A percentile compares a stretch with the other conserved stretches of the same genome.
Evolutionary conservation across 2,329 filamentous ascomycete species (phyloP).

Genomic region (Neopestalotiopsis rosae): DNA sequence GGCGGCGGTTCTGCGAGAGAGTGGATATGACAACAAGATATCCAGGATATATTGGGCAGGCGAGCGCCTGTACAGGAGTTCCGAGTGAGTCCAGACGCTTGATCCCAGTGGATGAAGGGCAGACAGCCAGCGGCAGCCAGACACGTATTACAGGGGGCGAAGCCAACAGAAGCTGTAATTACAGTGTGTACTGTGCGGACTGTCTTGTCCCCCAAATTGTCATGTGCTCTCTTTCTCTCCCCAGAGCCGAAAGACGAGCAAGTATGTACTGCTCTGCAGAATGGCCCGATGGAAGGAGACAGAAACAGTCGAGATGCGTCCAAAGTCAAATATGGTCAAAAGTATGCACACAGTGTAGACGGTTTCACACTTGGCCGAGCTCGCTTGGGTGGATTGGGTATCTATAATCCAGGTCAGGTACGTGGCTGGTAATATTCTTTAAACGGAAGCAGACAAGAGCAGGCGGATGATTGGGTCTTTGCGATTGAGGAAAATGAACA

Average conservation of each 20-base stretch:
- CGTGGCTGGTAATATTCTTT: too few relatives aligned
- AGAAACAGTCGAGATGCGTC: too few relatives aligned
- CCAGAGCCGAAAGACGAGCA: too few relatives aligned
- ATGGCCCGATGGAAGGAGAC: too few relatives aligned
- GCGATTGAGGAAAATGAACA: too few relatives aligned
- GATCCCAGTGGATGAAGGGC: neutral
- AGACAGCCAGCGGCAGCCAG: neutral
- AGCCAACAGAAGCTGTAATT: neutral
- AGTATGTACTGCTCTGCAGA: neutral
- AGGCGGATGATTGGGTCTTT: too few relatives aligned
- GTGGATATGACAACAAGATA: constrained; percentile 7
- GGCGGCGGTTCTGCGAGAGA: constrained; percentile 2
- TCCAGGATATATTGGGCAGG: constrained; percentile 14
- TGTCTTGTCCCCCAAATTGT: neutral
- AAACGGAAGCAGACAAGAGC: too few relatives aligned
- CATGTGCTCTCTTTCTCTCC: neutral
- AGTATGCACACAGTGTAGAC: too few relatives aligned
- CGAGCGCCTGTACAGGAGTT: neutral
- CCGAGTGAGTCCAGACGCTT: neutral
- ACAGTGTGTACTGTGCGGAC: neutral
- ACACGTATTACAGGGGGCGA: neutral
- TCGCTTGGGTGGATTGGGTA: too few relatives aligned
- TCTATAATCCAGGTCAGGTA: too few relatives aligned
- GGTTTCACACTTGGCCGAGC: too few relatives aligned
- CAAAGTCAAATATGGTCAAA: too few relatives aligned